phyloP scores from a whole-genome alignment of 148 eudicot species.

The Bassia scoparia region DNA sequence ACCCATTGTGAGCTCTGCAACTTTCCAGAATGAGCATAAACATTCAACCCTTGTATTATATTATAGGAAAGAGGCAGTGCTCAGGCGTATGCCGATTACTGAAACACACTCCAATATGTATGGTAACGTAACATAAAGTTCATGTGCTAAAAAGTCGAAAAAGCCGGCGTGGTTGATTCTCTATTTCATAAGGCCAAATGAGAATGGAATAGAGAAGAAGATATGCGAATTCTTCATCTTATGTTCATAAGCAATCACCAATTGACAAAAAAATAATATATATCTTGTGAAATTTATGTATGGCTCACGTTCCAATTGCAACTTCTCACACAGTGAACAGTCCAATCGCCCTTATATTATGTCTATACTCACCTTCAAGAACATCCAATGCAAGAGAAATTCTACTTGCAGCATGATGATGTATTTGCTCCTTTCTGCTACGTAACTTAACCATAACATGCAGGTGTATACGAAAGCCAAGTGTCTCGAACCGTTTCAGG shows the following conservation, averaged over 20 bases:
- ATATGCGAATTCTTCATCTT: no score
- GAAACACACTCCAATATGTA: not conserved
- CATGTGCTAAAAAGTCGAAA: no score
- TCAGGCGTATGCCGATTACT: no score
- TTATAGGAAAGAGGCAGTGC: not conserved
- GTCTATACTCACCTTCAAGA: not conserved
- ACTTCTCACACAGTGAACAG: not conserved
- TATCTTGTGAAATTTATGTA: not conserved
- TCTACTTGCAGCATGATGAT: not conserved
- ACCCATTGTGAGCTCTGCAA: slow-evolving; percentile 56
- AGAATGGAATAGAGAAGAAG: no score
- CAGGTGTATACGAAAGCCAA: not conserved
- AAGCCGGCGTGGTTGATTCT: no score
- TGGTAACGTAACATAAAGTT: no score
- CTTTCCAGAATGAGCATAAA: slow-evolving; percentile 15
- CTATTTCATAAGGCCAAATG: no score
- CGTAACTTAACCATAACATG: not conserved
- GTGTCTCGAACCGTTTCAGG: not conserved
- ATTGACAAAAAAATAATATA: no score
- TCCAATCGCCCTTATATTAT: not conserved
- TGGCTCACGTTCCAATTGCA: not conserved
- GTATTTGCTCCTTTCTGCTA: not conserved
- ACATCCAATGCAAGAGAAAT: not conserved
- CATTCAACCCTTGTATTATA: not conserved
- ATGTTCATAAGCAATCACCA: no score